A percentile compares a stretch with the other conserved stretches of the same genome.
phyloP scores from a whole-genome alignment of 345 rosid genomes.

The Arabidopsis thaliana region DNA sequence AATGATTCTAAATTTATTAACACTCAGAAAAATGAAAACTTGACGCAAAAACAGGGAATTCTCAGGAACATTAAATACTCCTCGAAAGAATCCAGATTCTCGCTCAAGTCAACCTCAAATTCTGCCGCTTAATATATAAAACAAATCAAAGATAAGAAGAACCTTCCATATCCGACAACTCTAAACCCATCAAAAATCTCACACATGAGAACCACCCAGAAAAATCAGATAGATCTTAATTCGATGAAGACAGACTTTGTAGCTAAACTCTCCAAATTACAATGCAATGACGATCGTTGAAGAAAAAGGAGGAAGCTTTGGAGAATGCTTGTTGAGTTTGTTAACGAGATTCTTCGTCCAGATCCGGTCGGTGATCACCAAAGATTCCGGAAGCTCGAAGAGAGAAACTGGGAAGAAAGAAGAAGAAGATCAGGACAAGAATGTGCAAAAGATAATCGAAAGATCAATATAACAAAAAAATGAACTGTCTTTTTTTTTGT shows the following conservation, averaged over 20 bases:
- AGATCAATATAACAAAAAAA: conserved; percentile 2
- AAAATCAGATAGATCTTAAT: conserved; percentile 18
- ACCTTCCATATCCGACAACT: conserved; percentile 6
- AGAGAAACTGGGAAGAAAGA: conserved; percentile 37
- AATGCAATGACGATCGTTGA: conserved; percentile 37
- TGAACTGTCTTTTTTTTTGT: conserved; percentile 38
- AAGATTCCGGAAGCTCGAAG: conserved; percentile 32
- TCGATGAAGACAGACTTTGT: background rate
- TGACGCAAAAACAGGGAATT: conserved; percentile 38
- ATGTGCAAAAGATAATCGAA: conserved; percentile 31
- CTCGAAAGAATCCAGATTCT: conserved; percentile 33
- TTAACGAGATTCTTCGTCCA: conserved; percentile 20
- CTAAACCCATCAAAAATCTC: background rate
- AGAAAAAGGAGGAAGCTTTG: conserved; percentile 34
- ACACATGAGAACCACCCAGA: conserved; percentile 6
- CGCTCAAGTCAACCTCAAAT: conserved; percentile 37
- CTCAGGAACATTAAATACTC: conserved; percentile 39
- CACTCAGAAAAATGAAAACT: conserved; percentile 34
- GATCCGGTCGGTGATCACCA: conserved; percentile 39
- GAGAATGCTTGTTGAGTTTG: conserved; percentile 28
- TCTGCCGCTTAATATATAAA: conserved; percentile 9
- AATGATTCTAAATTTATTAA: background rate
- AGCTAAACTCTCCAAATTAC: conserved; percentile 10
- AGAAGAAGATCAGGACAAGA: conserved; percentile 39
- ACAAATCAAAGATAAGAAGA: background rate